Conservation (phyloP, 495 filamentous ascomycete genomes). For the Xylaria cubensis region DNA sequence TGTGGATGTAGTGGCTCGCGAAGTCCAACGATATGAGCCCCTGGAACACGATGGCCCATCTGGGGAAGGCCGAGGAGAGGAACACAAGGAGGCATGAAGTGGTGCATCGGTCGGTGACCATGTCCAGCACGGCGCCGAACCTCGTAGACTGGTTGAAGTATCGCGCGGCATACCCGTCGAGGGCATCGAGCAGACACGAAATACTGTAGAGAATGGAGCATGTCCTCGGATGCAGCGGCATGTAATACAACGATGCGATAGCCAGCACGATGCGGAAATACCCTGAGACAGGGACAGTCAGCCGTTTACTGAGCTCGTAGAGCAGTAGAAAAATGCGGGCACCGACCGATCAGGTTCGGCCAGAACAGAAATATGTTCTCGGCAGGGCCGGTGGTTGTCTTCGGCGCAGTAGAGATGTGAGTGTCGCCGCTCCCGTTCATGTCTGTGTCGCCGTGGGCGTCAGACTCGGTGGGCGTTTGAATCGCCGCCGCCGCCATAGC, state of each 20-base stretch:
- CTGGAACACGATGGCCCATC: constrained; percentile 94
- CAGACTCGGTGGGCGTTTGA: constrained; percentile 30
- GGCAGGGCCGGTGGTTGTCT: constrained; percentile 39
- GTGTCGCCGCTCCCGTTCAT: constrained; percentile 42
- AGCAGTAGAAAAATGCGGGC: not conserved
- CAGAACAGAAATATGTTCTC: constrained; percentile 97
- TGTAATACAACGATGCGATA: constrained; percentile 94
- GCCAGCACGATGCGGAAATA: constrained; percentile 89
- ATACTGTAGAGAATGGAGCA: constrained; percentile 90
- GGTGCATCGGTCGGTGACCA: constrained; percentile 90
- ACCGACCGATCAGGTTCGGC: constrained; percentile 90
- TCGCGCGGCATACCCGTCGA: constrained; percentile 91
- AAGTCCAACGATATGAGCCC: constrained; percentile 88
- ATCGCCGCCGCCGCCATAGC: constrained; percentile 36
- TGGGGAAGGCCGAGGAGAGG: constrained; percentile 87
- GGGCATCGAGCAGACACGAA: constrained; percentile 90
- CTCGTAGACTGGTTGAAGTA: constrained; percentile 87
- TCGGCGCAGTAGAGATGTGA: constrained; percentile 31
- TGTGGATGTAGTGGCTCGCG: constrained; percentile 97
- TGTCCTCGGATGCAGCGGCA: constrained; percentile 94
- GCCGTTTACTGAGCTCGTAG: not conserved
- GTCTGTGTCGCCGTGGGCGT: constrained; percentile 3
- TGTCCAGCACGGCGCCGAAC: constrained; percentile 95
- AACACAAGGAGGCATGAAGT: constrained; percentile 94
- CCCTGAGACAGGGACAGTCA: constrained; percentile 56